Evolutionary conservation across 177 flowering plant genomes (phyloP).

Genomic region (Vitis hybrid): DNA sequence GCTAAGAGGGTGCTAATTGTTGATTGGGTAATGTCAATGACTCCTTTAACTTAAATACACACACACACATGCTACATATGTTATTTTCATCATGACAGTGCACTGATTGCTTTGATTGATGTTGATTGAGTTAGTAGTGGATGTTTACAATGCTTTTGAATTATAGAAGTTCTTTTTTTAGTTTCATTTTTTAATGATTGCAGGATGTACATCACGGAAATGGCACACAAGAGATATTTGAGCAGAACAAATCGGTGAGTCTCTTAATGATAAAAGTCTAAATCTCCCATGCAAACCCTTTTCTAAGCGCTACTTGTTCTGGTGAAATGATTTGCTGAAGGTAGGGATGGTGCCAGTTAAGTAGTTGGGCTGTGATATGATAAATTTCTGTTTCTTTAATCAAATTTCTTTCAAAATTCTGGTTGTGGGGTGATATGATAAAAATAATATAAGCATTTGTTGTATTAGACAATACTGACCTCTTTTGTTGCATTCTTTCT

Average conservation of each 20-base stretch:
- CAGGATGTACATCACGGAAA: slow-evolving; percentile 99
- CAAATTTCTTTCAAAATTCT: too few relatives aligned
- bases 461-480: too few relatives aligned
- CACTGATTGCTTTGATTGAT: background rate
- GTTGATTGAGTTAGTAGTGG: background rate
- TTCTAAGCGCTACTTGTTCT: background rate
- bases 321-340: slow-evolving; percentile 4
- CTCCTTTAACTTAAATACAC: slow-evolving; percentile 5
- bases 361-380: background rate
- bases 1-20: slow-evolving; percentile 90
- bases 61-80: background rate
- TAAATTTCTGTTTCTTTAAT: background rate
- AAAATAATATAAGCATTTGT: too few relatives aligned
- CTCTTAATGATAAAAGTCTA: background rate
- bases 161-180: background rate
- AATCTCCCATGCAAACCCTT: background rate
- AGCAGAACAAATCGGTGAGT: slow-evolving; percentile 76
- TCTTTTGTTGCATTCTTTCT: background rate
- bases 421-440: too few relatives aligned
- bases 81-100: too few relatives aligned
- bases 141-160: background rate
- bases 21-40: slow-evolving; percentile 78
- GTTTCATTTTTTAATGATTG: slow-evolving; percentile 3
- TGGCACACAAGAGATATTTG: slow-evolving; percentile 99
- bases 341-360: slow-evolving; percentile 2